Evolutionary conservation across 2,329 filamentous ascomycete species (phyloP).

Genomic region (Ceratocystis eucalypticola): DNA sequence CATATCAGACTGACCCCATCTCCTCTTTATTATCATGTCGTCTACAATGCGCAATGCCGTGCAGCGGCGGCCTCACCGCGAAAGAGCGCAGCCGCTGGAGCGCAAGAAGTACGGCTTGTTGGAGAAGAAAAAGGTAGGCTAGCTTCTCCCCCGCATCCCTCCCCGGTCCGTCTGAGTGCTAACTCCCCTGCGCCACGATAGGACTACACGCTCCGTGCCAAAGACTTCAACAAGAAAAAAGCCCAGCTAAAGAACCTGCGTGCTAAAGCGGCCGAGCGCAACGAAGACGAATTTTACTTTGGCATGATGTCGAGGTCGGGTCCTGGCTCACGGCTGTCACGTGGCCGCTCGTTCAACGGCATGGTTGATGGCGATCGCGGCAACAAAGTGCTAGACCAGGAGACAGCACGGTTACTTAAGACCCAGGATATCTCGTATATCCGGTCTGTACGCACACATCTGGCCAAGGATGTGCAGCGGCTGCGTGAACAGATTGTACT

Average conservation of each 20-base stretch:
- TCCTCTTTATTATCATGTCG: constrained; percentile 31
- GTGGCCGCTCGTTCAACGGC: constrained; percentile 40
- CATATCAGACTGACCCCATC: no score
- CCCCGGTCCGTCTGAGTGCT: background rate
- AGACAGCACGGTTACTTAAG: constrained; percentile 50
- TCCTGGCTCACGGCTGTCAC: constrained; percentile 36
- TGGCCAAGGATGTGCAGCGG: constrained; percentile 41
- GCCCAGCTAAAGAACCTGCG: constrained; percentile 43
- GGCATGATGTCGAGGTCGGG: constrained; percentile 52
- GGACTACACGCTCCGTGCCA: constrained; percentile 52
- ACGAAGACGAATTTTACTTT: constrained; percentile 62
- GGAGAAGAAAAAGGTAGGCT: constrained; percentile 76
- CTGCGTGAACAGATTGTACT: constrained; percentile 43
- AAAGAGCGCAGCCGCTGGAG: constrained; percentile 75
- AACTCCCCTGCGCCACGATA: constrained; percentile 21
- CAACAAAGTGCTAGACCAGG: constrained; percentile 40
- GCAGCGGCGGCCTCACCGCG: constrained; percentile 72
- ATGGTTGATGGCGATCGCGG: constrained; percentile 45
- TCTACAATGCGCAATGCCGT: constrained; percentile 49
- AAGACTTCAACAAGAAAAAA: constrained; percentile 55
- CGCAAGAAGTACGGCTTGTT: constrained; percentile 79
- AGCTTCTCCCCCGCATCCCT: constrained; percentile 10
- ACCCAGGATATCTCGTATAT: constrained; percentile 56
- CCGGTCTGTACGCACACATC: constrained; percentile 47
- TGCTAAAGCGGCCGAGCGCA: constrained; percentile 49